Base-by-base conservation (phyloP, 192 early-diverging fungal genomes). In the Coemansia sp. region DNA sequence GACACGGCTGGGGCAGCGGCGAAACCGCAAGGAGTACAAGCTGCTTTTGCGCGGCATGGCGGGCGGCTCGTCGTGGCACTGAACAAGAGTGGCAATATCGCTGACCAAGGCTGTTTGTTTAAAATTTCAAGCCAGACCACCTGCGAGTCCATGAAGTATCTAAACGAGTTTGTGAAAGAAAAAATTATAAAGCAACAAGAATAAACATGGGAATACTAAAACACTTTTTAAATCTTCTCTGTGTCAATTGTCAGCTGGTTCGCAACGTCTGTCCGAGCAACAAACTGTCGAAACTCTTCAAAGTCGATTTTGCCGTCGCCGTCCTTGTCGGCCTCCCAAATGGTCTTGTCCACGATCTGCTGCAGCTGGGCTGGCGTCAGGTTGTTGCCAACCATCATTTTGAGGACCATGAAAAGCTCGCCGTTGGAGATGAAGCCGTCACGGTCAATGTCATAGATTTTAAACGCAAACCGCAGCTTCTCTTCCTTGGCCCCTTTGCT, bases 351-450 rank as follows among this genome's bases (percentile, higher is more conserved):
- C 9, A 99, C 97, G 61, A 99, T 95, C 75, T 99, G 97, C 65
- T 99, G 97, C 11, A 99, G 84, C 79, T 99, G 97, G 21, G 89
- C 83, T 45, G 94, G 93, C 43, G 88, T 90, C 41, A 99, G 78
- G 68, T 98, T 98, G 70, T 88, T 95, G 27, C 95, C 97, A 9
- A 97, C 93, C 97, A 99, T 99, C 93, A 95, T 99, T 79, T 98
- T 97, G 31, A 99, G 81, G 0, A 98, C 97, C 51, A 95, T 69
- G 75, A 95, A 99, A 23, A 99, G 81, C 80, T 99, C 97, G 38
- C 97, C 97, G 64, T 99, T 99, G 30, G 94, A 97, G 56, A 99
- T 97, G 63, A 74, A 96, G 11, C 97, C 97, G 72, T 99, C 97
- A 25, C 95, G 82, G 70, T 99, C 95, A 85, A 98, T 98, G 62